Base-by-base conservation (phyloP, 768 basidiomycete species). In the Kwoniella sp. region DNA sequence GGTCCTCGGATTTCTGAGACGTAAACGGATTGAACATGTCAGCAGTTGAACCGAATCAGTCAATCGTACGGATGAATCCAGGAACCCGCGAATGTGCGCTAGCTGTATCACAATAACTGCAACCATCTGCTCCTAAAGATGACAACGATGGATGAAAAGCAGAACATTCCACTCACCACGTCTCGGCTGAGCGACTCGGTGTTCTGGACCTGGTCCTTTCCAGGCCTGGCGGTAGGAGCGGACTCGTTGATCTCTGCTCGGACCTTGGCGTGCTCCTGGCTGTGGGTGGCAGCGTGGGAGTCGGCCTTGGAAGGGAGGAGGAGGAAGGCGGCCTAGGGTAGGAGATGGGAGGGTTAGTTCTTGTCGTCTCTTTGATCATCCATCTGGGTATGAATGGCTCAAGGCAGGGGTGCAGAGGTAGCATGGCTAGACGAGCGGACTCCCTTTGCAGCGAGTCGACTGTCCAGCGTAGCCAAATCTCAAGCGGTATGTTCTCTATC, bases 241-340 rank as follows among this genome's bases (percentile, higher is more conserved):
- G 62, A 63, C 23, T 63, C 62, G 55, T 63, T 63, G 55, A 63
- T 63, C 26, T 63, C 62, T 13, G 62, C 62, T 57, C 62, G 26
- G 29, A 45, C 37, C 26, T 47, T 29, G 45, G 62, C 62, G 45
- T 63, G 62, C 20, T 48, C 31, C n/a, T 23, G 26, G 20, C 47
- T 51, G 48, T 63, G 62, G n/a, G 30, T 23, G 38, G 55, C 55
- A 34, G 25, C 62, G 55, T 63, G 62, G 12, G 62, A n/a, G 12
- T 37, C 12, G n/a, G 54, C 55, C 22, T 63, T 63, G 23, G 62
- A 63, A 41, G 62, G 62, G 55, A 47, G 30, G 13, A 63, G 55
- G 25, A 63, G 62, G 55, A 63, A 63, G 17, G 62, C 55, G n/a
- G 20, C 62, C 62, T 63, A 26, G 12, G 22, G 30, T 2, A 58